Percentiles rank a stretch among this genome's conserved stretches.
phyloP scores from a whole-genome alignment of 179 eudicot genomes.

The Amaranthus tricolor region DNA sequence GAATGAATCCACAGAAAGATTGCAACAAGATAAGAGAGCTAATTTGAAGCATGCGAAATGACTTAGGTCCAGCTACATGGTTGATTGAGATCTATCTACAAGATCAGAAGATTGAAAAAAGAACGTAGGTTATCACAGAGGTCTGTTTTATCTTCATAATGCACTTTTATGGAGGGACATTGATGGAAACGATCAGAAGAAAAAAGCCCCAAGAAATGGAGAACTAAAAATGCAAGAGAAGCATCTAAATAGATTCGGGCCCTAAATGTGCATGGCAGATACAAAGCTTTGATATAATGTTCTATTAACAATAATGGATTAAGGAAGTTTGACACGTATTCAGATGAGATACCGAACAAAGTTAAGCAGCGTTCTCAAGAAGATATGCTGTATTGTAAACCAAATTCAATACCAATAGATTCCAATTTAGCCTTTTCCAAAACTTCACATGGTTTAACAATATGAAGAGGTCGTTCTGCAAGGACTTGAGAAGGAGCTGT shows the following conservation, averaged over 20 bases:
- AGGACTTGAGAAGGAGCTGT: conserved; percentile 23
- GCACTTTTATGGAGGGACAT: not conserved
- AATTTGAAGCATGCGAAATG: too few species aligned
- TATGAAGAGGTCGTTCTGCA: conserved; percentile 38
- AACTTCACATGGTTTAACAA: conserved; percentile 46
- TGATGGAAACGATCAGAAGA: not conserved
- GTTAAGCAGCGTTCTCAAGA: not conserved
- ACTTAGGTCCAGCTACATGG: too few species aligned
- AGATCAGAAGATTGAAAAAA: not conserved
- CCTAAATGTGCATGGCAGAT: not conserved
- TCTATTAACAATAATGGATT: not conserved
- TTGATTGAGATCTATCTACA: too few species aligned
- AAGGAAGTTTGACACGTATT: not conserved
- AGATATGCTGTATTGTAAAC: not conserved
- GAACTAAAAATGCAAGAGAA: not conserved
- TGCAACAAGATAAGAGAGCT: too few species aligned
- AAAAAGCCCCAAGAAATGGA: not conserved
- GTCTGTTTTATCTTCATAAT: conserved; percentile 1
- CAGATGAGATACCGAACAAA: not conserved
- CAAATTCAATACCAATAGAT: conserved; percentile 47
- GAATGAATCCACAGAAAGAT: too few species aligned
- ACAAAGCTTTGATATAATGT: not conserved
- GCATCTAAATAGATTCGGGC: not conserved
- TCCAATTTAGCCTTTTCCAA: conserved; percentile 50
- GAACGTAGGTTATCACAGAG: not conserved